These are phyloP conservation scores for Nicotiana attenuata DNA, from an alignment of 257 asterid species.

Conservation along the genomic window DNA sequence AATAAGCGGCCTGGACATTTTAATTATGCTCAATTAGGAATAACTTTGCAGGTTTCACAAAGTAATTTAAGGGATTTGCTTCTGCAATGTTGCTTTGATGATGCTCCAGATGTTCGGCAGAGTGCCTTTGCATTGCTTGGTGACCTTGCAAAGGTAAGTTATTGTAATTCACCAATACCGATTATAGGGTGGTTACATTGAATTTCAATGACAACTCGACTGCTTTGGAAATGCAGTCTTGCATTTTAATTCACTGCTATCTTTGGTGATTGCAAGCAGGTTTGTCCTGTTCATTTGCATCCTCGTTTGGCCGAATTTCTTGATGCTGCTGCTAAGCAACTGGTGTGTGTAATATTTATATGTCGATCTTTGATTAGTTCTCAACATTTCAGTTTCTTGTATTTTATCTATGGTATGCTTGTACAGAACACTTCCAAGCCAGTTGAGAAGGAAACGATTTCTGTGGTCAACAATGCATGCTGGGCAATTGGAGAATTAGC, in stretches of 20 bases:
- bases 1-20: neutral
- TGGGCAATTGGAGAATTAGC: conserved; percentile 99
- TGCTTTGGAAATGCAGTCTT: neutral
- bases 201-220: too few relatives aligned
- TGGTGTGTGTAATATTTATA: conserved; percentile 41
- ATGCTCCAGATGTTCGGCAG: conserved; percentile 84
- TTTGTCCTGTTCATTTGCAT: conserved; percentile 45
- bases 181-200: too few relatives aligned
- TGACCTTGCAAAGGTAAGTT: conserved; percentile 87
- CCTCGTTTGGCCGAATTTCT: conserved; percentile 78
- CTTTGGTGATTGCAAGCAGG: conserved; percentile 23
- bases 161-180: neutral
- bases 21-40: neutral
- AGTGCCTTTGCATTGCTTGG: conserved; percentile 99
- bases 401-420: conserved; percentile 14
- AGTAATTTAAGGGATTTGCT: conserved; percentile 87
- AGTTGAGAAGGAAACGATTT: conserved; percentile 57
- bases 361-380: neutral
- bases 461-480: conserved; percentile 98
- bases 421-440: conserved; percentile 68
- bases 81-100: conserved; percentile 94
- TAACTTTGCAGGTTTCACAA: conserved; percentile 58
- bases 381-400: conserved; percentile 3
- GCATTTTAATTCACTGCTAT: neutral
- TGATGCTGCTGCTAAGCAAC: conserved; percentile 83